phyloP scores from a whole-genome alignment of 192 early-diverging fungal genomes.

The Coemansia furcata region DNA sequence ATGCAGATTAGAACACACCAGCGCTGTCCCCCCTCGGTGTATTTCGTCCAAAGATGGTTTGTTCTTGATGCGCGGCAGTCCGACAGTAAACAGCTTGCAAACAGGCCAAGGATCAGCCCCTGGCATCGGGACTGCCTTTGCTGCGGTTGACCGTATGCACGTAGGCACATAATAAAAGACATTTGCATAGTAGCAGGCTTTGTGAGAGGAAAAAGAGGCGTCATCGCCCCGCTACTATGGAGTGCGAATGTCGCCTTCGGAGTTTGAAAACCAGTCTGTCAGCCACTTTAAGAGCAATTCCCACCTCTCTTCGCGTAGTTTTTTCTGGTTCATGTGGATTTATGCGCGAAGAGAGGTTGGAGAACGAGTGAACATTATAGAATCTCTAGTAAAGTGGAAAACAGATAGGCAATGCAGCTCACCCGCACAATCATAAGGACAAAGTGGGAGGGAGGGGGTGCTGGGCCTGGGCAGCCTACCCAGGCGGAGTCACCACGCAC shows the following conservation, averaged over 20 bases:
- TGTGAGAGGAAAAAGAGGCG: neutral
- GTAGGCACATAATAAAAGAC: neutral
- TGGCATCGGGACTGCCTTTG: conserved; percentile 1
- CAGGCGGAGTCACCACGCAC: neutral
- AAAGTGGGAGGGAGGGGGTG: neutral
- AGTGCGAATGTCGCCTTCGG: neutral
- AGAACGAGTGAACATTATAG: neutral
- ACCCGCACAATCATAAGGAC: conserved; percentile 4
- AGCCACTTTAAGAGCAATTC: neutral
- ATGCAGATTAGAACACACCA: neutral
- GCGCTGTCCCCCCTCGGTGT: neutral
- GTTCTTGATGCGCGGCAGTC: neutral
- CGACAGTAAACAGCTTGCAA: neutral
- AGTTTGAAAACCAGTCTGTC: neutral
- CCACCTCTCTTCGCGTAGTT: neutral
- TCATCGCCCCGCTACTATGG: neutral
- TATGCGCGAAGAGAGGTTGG: neutral
- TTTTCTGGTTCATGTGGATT: conserved; percentile 2
- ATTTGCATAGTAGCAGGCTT: neutral
- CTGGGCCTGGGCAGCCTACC: neutral
- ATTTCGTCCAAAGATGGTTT: neutral
- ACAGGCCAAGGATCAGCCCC: conserved; percentile 1
- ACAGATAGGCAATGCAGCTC: conserved; percentile 1
- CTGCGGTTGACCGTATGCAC: neutral
- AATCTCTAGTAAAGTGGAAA: neutral